phyloP scores from a whole-genome alignment of 805 yeast species.

The Saccharomycopsis fermentans region DNA sequence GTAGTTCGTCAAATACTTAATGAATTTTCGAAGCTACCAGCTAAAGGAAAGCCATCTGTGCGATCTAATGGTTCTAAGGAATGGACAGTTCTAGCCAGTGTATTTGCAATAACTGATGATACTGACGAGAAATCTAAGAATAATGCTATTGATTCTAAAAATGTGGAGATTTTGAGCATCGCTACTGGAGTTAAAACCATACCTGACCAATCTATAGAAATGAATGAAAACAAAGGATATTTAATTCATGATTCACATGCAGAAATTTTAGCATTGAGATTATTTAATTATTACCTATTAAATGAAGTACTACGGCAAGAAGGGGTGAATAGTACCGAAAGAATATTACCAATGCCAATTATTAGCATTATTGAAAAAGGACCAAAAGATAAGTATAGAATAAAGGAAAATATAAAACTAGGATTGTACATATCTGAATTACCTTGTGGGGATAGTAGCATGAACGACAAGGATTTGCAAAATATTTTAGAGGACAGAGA shows the following conservation, averaged over 20 bases:
- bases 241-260: constrained; percentile 88
- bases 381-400: constrained; percentile 20
- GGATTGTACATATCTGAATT: constrained; percentile 61
- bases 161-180: constrained; percentile 22
- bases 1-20: background rate
- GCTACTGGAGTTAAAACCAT: constrained; percentile 79
- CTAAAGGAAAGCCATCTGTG: constrained; percentile 45
- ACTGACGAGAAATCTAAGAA: constrained; percentile 8
- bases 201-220: constrained; percentile 41
- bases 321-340: background rate
- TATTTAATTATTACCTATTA: constrained; percentile 53
- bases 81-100: constrained; percentile 77
- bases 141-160: constrained; percentile 7
- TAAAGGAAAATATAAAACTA: constrained; percentile 33
- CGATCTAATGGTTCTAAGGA: constrained; percentile 60
- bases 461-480: constrained; percentile 27
- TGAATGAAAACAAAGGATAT: constrained; percentile 38
- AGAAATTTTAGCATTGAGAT: constrained; percentile 64
- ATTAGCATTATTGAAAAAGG: background rate
- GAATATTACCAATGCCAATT: background rate
- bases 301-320: constrained; percentile 30
- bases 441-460: constrained; percentile 89
- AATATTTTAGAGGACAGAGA: background rate
- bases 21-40: constrained; percentile 39
- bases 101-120: constrained; percentile 35